Percentiles rank a stretch among this genome's conserved stretches.
Conservation (phyloP, 768 basidiomycete species). For the Serendipita sp. region DNA sequence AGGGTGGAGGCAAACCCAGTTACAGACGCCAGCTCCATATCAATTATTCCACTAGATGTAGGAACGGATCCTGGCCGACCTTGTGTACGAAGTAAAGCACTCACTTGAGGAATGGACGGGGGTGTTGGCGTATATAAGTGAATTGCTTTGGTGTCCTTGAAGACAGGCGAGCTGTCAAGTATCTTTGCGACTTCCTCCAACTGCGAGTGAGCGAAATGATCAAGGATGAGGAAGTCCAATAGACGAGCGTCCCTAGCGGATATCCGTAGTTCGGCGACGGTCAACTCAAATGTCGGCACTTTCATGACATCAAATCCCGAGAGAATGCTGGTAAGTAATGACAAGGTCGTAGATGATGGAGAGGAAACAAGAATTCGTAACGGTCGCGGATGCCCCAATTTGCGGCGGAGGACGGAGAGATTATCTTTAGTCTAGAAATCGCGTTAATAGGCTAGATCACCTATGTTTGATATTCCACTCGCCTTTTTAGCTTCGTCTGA, state of each 20-base stretch:
- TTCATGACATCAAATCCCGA: constrained; percentile 33
- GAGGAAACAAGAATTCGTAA: constrained; percentile 41
- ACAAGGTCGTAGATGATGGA: constrained; percentile 37
- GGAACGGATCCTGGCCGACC: too few species aligned
- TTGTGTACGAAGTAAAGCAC: neutral
- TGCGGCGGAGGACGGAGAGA: constrained; percentile 29
- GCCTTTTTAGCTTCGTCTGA: constrained; percentile 44
- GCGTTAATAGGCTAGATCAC: neutral
- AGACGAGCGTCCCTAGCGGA: constrained; percentile 19
- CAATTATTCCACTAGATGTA: neutral
- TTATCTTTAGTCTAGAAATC: constrained; percentile 27
- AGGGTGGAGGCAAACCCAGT: neutral
- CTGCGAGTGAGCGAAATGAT: constrained; percentile 44
- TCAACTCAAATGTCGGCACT: constrained; percentile 29
- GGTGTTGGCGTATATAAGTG: constrained; percentile 56
- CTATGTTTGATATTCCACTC: neutral
- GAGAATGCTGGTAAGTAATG: constrained; percentile 41
- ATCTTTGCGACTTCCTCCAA: constrained; percentile 40
- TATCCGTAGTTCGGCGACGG: constrained; percentile 25
- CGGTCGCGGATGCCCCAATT: constrained; percentile 30
- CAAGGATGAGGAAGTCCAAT: constrained; percentile 50
- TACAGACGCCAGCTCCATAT: neutral
- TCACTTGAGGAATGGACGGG: neutral
- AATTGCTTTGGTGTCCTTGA: constrained; percentile 44
- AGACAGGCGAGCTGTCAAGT: constrained; percentile 24